Percentiles rank a stretch among this genome's conserved stretches.
Conservation (phyloP, 352 stramenopile genomes). For the Pythium biforme region DNA sequence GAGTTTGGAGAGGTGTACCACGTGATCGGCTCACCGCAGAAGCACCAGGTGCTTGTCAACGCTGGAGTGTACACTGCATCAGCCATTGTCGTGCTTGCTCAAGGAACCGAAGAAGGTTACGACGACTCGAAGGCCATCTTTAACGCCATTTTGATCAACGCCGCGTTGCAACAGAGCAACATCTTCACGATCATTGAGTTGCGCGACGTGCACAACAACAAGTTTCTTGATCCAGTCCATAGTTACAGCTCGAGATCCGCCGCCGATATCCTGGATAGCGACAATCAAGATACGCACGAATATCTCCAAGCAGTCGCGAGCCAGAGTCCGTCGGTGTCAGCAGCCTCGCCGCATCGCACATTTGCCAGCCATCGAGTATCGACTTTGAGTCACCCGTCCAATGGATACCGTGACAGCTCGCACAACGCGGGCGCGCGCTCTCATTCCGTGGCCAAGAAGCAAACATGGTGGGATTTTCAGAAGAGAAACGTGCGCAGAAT, state of each 20-base stretch:
- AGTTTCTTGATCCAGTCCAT: slow-evolving; percentile 73
- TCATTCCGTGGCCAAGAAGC: slow-evolving; percentile 37
- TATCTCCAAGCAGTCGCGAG: neutral
- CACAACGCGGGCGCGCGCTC: slow-evolving; percentile 8
- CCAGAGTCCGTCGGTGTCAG: slow-evolving; percentile 13
- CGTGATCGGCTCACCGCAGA: slow-evolving; percentile 70
- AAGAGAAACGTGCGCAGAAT: neutral
- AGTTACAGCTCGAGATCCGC: slow-evolving; percentile 45
- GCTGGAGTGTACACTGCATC: slow-evolving; percentile 82
- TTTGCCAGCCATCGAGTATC: slow-evolving; percentile 23
- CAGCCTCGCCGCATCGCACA: slow-evolving; percentile 11
- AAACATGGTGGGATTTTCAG: slow-evolving; percentile 47
- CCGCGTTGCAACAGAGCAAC: slow-evolving; percentile 53
- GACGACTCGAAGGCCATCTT: slow-evolving; percentile 87
- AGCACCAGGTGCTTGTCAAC: slow-evolving; percentile 61
- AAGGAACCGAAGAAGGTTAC: slow-evolving; percentile 68
- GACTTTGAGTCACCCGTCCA: slow-evolving; percentile 17
- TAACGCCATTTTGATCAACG: slow-evolving; percentile 82
- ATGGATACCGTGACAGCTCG: slow-evolving; percentile 14
- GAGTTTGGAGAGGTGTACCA: slow-evolving; percentile 81
- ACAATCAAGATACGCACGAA: slow-evolving; percentile 7
- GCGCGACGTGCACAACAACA: slow-evolving; percentile 82
- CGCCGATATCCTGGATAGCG: neutral
- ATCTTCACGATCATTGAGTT: slow-evolving; percentile 89
- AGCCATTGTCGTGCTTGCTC: slow-evolving; percentile 75